These are phyloP conservation scores for Malania oleifera DNA, from an alignment of 164 flowering plant species.

Conservation along the genomic window DNA sequence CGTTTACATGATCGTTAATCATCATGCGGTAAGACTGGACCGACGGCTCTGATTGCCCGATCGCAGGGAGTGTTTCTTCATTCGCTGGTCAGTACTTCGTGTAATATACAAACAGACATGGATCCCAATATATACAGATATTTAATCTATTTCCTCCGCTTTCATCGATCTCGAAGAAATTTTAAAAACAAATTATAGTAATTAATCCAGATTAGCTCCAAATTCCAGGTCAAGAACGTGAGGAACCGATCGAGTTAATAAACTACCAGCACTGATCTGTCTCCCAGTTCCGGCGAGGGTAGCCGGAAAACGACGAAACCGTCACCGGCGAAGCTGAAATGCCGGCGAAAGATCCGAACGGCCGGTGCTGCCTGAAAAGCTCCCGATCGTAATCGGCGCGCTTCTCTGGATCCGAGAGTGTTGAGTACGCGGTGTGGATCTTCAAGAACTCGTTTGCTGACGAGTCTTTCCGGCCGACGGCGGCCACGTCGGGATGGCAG, in stretches of 20 bases:
- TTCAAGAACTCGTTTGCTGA: slow-evolving; percentile 43
- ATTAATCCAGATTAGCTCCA: background rate
- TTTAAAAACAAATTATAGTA: no score
- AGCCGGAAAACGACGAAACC: slow-evolving; percentile 12
- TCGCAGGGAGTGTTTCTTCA: no score
- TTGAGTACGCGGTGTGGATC: slow-evolving; percentile 49
- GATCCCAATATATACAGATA: no score
- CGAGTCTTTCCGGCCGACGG: slow-evolving; percentile 23
- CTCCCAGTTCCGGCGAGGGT: slow-evolving; percentile 37
- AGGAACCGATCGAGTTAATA: background rate
- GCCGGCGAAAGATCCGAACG: background rate
- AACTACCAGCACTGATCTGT: slow-evolving; percentile 52
- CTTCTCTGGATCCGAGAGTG: slow-evolving; percentile 48
- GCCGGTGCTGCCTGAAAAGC: slow-evolving; percentile 17
- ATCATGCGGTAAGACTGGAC: no score
- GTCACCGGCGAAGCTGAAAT: slow-evolving; percentile 9
- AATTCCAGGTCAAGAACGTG: no score
- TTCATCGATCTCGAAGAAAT: background rate
- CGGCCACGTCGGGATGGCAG: slow-evolving; percentile 54
- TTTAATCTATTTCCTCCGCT: background rate
- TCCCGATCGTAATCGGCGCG: slow-evolving; percentile 48
- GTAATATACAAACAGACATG: no score
- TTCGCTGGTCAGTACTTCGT: no score
- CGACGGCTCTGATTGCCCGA: no score
- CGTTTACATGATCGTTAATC: no score